phyloP scores from a whole-genome alignment of 164 flowering plant genomes.

The Macadamia tetraphylla region DNA sequence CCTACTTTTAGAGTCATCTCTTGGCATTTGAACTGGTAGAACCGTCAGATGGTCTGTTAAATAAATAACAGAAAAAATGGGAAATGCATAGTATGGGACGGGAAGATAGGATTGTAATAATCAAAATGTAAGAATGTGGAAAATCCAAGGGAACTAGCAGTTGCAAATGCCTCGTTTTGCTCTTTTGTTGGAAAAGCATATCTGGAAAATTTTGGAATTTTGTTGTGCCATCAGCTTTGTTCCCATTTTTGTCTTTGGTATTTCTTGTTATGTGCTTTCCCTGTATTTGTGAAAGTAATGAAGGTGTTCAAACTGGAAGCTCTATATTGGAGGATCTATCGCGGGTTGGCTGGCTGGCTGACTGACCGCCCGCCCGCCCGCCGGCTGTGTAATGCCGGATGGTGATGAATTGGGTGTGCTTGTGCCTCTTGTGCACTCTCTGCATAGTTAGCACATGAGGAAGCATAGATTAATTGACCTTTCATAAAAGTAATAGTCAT shows the following conservation, averaged over 20 bases:
- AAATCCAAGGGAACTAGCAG: conserved; percentile 29
- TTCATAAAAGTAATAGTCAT: no score
- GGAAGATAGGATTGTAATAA: conserved; percentile 4
- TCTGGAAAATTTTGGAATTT: neutral
- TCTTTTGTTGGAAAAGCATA: neutral
- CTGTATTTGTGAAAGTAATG: neutral
- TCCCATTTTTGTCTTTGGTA: neutral
- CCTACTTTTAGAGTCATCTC: conserved; percentile 9
- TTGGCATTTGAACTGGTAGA: conserved; percentile 40
- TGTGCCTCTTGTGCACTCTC: no score
- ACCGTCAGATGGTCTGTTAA: conserved; percentile 22
- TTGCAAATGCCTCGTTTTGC: conserved; percentile 23
- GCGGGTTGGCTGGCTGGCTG: no score
- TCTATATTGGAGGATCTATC: no score
- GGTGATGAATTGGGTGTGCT: no score
- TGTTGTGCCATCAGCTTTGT: neutral
- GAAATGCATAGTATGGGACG: neutral
- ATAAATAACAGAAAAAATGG: conserved; percentile 16
- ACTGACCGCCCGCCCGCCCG: no score
- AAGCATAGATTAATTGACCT: no score
- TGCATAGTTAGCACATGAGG: no score
- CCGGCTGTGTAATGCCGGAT: no score
- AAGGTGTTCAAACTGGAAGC: neutral
- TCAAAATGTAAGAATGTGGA: neutral
- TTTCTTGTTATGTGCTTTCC: neutral